A percentile compares a stretch with the other conserved stretches of the same genome.
These are phyloP conservation scores for Panicum miliaceum DNA, from an alignment of 176 grass and related monocot species.

Conservation along the genomic window DNA sequence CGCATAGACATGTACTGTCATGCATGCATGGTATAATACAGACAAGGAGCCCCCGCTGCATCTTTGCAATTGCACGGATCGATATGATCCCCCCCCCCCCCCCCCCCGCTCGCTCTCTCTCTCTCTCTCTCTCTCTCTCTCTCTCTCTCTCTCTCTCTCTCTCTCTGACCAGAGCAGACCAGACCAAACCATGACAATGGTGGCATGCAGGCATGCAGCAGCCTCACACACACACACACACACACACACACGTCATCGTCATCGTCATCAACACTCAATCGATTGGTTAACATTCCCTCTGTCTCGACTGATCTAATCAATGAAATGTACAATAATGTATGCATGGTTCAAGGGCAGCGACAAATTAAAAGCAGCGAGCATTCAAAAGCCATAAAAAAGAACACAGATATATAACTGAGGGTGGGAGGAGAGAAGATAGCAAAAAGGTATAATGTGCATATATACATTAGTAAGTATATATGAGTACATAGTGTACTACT, in stretches of 20 bases:
- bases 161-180: background rate
- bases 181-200: constrained; percentile 25
- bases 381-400: background rate
- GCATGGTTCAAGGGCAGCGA: background rate
- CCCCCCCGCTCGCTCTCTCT: too few relatives aligned
- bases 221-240: background rate
- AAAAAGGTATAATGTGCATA: background rate
- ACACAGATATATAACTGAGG: background rate
- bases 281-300: background rate
- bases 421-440: background rate
- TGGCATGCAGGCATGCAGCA: constrained; percentile 15
- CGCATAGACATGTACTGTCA: background rate
- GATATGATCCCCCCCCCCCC: constrained; percentile 5
- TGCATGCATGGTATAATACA: constrained; percentile 17
- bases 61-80: constrained; percentile 18
- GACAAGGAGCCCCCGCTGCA: constrained; percentile 4
- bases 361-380: background rate
- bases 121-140: background rate
- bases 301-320: background rate
- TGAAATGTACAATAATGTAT: background rate
- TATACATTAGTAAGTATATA: background rate
- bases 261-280: background rate
- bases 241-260: background rate
- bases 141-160: background rate
- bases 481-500: background rate